phyloP scores from a whole-genome alignment of 2,329 filamentous ascomycete genomes.

The Zymoseptoria passerinii region DNA sequence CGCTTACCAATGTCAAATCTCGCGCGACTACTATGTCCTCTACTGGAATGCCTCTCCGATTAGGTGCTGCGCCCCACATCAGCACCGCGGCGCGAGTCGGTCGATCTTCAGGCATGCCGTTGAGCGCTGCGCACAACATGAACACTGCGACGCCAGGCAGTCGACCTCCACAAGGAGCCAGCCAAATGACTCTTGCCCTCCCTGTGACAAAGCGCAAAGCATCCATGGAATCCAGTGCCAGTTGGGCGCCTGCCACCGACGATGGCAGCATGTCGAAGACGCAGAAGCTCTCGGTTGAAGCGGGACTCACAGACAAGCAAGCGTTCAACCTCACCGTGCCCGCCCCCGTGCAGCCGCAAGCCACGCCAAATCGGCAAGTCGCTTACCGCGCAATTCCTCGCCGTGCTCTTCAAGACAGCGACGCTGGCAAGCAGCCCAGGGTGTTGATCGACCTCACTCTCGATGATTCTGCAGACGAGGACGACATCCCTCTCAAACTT shows the following conservation, averaged over 20 bases:
- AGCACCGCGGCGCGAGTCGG: not conserved
- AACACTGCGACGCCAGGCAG: not conserved
- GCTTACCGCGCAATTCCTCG: too few species aligned
- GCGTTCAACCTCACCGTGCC: too few species aligned
- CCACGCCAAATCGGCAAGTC: too few species aligned
- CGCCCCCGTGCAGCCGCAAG: too few species aligned
- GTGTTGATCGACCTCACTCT: not conserved
- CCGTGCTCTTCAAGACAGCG: too few species aligned
- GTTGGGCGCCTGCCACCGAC: not conserved
- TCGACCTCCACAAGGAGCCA: not conserved
- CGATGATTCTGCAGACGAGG: not conserved
- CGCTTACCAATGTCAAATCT: not conserved
- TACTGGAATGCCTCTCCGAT: not conserved
- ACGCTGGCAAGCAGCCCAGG: not conserved
- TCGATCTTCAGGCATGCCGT: not conserved
- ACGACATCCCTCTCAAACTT: not conserved
- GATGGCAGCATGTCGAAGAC: not conserved
- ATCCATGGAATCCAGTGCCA: not conserved
- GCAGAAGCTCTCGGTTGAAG: not conserved
- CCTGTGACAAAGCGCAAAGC: not conserved
- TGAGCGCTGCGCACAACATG: not conserved
- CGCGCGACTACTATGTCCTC: not conserved
- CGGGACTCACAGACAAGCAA: not conserved
- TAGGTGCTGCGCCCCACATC: not conserved
- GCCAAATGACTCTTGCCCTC: not conserved